These are phyloP conservation scores for Mycena latifolia DNA, from an alignment of 768 basidiomycete species.

Conservation along the genomic window DNA sequence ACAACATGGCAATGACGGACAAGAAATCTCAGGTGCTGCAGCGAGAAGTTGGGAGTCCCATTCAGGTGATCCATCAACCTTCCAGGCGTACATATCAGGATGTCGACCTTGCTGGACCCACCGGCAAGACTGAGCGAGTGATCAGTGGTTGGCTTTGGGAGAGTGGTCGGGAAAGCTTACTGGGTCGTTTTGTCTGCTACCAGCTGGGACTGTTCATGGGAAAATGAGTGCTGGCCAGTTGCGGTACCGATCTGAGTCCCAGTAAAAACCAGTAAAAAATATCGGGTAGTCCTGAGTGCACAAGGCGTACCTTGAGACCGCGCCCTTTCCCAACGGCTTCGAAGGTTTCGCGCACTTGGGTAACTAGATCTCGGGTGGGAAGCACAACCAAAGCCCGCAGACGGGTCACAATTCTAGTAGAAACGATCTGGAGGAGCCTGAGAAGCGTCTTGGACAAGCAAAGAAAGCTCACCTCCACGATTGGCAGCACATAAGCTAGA, in stretches of 20 bases:
- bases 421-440: constrained; percentile 66
- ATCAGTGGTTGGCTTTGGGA: constrained; percentile 9
- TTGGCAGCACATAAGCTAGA: constrained; percentile 93
- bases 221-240: constrained; percentile 95
- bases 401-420: constrained; percentile 80
- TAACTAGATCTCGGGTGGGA: constrained; percentile 94
- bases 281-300: too few relatives aligned
- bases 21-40: constrained; percentile 96
- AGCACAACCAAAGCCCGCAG: constrained; percentile 91
- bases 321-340: constrained; percentile 88
- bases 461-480: constrained; percentile 75
- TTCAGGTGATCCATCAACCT: constrained; percentile 94
- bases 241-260: constrained; percentile 74
- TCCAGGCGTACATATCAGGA: constrained; percentile 96
- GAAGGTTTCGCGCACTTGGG: constrained; percentile 93
- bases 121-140: constrained; percentile 71
- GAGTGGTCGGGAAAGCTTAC: constrained; percentile 53
- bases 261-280: constrained; percentile 11
- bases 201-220: constrained; percentile 89
- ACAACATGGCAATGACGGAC: constrained; percentile 57
- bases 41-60: constrained; percentile 88
- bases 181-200: constrained; percentile 67
- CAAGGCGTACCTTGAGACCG: constrained; percentile 78
- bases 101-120: constrained; percentile 92
- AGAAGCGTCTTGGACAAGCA: not conserved